phyloP scores from a whole-genome alignment of 2,329 filamentous ascomycete species.

The Hypoxylon sp. region DNA sequence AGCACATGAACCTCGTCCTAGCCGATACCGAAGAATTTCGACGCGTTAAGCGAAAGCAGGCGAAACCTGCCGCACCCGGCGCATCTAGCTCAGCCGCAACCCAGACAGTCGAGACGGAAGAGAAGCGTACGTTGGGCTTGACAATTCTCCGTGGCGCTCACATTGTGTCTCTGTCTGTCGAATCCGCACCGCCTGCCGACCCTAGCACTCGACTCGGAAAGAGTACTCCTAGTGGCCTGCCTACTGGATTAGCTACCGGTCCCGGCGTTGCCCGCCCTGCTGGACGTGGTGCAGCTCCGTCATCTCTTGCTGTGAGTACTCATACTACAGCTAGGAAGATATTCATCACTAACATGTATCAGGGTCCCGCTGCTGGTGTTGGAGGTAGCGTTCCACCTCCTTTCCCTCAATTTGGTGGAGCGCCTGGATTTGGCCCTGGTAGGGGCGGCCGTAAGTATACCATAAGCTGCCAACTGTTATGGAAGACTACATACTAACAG shows the following conservation, averaged over 20 bases:
- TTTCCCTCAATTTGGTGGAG: constrained; percentile 66
- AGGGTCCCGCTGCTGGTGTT: constrained; percentile 88
- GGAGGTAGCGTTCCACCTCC: constrained; percentile 75
- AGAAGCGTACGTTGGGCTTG: constrained; percentile 96
- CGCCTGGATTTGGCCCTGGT: constrained; percentile 62
- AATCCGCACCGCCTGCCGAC: constrained; percentile 94
- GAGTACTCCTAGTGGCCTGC: constrained; percentile 74
- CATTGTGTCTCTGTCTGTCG: constrained; percentile 94
- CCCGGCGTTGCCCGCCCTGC: constrained; percentile 92
- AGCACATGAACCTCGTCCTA: constrained; percentile 99
- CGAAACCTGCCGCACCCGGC: constrained; percentile 76
- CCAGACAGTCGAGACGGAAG: constrained; percentile 86
- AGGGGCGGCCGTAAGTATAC: constrained; percentile 67
- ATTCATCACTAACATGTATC: constrained; percentile 43
- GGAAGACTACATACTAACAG: constrained; percentile 34
- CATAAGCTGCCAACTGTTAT: constrained; percentile 6
- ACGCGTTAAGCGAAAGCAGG: constrained; percentile 85
- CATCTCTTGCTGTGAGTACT: constrained; percentile 79
- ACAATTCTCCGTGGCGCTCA: constrained; percentile 95
- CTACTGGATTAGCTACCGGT: constrained; percentile 81
- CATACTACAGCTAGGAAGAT: background rate
- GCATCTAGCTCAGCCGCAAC: constrained; percentile 68
- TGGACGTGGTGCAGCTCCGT: constrained; percentile 80
- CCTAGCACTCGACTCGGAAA: constrained; percentile 90
- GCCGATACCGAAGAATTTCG: constrained; percentile 99